Percentiles rank a stretch among this genome's conserved stretches.
phyloP scores from a whole-genome alignment of 179 eudicot species.

The Spinacia oleracea region DNA sequence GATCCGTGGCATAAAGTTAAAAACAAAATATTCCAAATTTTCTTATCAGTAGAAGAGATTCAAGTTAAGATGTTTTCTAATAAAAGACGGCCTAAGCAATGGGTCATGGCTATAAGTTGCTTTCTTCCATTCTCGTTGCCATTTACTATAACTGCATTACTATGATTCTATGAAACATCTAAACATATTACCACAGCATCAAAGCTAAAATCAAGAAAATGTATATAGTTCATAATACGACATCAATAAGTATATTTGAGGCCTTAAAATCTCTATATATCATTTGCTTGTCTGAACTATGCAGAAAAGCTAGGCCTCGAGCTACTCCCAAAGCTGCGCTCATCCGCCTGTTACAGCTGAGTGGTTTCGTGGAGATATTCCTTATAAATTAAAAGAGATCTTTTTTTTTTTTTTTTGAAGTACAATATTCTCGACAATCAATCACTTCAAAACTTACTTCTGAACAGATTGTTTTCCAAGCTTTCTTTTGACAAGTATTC shows the following conservation, averaged over 20 bases:
- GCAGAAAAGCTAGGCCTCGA: conserved; percentile 64
- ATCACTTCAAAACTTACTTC: conserved; percentile 44
- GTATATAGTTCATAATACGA: conserved; percentile 26
- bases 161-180: neutral
- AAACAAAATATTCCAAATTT: neutral
- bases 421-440: neutral
- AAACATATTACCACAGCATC: neutral
- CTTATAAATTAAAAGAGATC: conserved; percentile 24
- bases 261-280: conserved; percentile 65
- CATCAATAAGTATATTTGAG: conserved; percentile 62
- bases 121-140: neutral
- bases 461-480: conserved; percentile 77
- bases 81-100: neutral
- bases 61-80: neutral
- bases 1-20: neutral
- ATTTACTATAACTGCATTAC: neutral
- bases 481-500: conserved; percentile 73
- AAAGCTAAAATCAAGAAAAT: neutral
- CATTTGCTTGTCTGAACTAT: conserved; percentile 38
- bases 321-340: conserved; percentile 59
- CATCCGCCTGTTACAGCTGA: conserved; percentile 47
- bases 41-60: neutral
- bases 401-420: neutral
- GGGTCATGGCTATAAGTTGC: neutral
- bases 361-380: conserved; percentile 33